Evolutionary conservation across 129 eudicot genomes (phyloP), one percentile per base, ranked within the genome.

Genomic region (Artemisia tridentata): DNA sequence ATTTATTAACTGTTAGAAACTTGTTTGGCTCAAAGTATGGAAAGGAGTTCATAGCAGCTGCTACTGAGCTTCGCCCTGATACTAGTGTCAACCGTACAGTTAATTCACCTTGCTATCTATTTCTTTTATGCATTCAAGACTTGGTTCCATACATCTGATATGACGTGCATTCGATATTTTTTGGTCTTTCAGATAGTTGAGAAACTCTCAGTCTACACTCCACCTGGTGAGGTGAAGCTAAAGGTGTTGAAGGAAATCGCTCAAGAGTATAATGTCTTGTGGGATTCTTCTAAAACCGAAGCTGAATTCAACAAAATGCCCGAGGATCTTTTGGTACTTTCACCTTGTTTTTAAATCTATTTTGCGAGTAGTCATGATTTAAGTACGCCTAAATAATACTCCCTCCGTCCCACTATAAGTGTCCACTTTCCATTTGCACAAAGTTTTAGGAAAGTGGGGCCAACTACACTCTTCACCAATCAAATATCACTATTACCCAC

Each of bases 21-120:
- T 83, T 93, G 58, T 89, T 90, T 67, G 74, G 87, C 50, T 75
- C 98, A 63, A 93, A 93, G 74, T 93, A 93, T 41, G 98, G 98
- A 41, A 93, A 93, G 81, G 98, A 93, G 55, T 93, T 93, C 77
- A 82, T 84, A 69, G 74, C 86, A 20, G 96, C 98, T 79, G 98
- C 95, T 48, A 78, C 91, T 19, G 98, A 93, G 81, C 92, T 90
- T 70, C 92, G 97, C 23, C 98, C 98, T 69, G 97, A 87, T 87
- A 87, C 96, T 14, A 86, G 96, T 62, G 98, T 93, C 82, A 93
- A 93, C 58, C 98, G 97, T 75, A 89, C 98, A 90, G 98, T 93
- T 89, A 90, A 81, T 17, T 69, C 18, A 21, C 57, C 54, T n/a
- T 43, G 27, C 14, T 64, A 61, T 64, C 10, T 11, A 65, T 58